phyloP scores from a whole-genome alignment of 805 yeast species.

The Ogataea ganodermae region DNA sequence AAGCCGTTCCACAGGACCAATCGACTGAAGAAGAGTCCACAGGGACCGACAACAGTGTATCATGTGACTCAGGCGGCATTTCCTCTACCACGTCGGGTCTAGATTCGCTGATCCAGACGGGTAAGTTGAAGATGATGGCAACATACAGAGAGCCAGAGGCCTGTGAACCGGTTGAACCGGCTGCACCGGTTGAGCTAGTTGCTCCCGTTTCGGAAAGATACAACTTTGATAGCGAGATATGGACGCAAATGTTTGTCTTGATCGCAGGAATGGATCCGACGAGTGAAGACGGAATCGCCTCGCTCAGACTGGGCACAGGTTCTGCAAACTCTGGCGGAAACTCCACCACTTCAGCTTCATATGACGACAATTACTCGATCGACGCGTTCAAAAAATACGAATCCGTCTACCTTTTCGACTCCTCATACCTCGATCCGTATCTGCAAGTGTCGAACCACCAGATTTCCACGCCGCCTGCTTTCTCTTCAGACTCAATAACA shows the following conservation, averaged over 20 bases:
- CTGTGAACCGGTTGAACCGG: too few relatives aligned
- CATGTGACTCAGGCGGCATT: background rate
- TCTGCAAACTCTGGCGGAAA: background rate
- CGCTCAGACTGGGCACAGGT: background rate
- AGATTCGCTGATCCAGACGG: background rate
- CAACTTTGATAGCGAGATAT: constrained; percentile 10
- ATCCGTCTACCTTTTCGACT: constrained; percentile 12
- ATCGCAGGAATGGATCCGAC: constrained; percentile 8
- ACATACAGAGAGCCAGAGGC: constrained; percentile 3
- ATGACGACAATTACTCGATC: constrained; percentile 15
- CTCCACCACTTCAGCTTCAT: background rate
- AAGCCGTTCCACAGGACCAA: background rate
- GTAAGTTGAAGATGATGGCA: background rate
- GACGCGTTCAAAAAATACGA: constrained; percentile 18
- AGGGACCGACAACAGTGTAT: background rate
- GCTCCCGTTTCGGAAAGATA: background rate
- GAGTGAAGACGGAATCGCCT: background rate
- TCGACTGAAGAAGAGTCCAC: background rate
- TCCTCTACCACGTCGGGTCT: background rate
- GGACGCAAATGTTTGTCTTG: constrained; percentile 18
- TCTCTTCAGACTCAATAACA: background rate
- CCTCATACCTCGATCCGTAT: constrained; percentile 17
- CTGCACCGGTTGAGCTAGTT: background rate
- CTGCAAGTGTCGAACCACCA: background rate
- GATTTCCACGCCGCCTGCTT: background rate